Percentiles rank a stretch among this genome's conserved stretches.
phyloP scores from a whole-genome alignment of 768 basidiomycete species.

The Imleria badia region DNA sequence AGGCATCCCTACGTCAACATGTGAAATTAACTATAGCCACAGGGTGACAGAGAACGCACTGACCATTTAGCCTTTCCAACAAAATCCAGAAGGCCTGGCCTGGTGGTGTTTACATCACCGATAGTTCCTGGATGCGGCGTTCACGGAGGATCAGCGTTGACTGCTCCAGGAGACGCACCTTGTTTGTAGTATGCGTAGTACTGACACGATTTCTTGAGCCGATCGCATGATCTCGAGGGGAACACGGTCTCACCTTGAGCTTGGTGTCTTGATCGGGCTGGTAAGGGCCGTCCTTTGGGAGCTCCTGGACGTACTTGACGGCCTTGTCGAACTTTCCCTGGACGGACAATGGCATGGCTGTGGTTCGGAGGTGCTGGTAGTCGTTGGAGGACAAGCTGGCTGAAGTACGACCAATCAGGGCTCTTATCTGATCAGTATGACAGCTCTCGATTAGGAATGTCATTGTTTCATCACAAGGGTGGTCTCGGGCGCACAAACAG shows the following conservation, averaged over 20 bases:
- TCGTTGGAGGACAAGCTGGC: neutral
- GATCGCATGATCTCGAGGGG: conserved; percentile 2
- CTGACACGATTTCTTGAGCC: conserved; percentile 40
- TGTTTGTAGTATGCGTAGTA: conserved; percentile 97
- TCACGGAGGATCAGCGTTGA: neutral
- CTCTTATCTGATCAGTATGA: conserved; percentile 22
- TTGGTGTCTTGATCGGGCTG: conserved; percentile 71
- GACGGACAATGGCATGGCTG: conserved; percentile 49
- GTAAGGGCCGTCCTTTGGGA: conserved; percentile 74
- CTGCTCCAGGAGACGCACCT: conserved; percentile 44
- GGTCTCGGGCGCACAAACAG: conserved; percentile 3
- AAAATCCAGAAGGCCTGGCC: conserved; percentile 83
- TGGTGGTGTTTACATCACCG: conserved; percentile 65
- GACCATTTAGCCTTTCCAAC: conserved; percentile 90
- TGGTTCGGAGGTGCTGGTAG: conserved; percentile 9
- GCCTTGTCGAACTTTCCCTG: conserved; percentile 74
- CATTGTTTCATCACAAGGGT: conserved; percentile 3
- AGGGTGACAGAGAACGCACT: conserved; percentile 6
- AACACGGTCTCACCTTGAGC: conserved; percentile 63
- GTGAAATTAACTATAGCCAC: neutral
- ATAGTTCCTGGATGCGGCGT: conserved; percentile 54
- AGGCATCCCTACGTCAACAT: conserved; percentile 69
- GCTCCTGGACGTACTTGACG: conserved; percentile 57
- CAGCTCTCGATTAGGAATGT: conserved; percentile 13
- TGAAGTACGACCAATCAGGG: neutral